Percentiles rank a stretch among this genome's conserved stretches.
Conservation (phyloP, 768 basidiomycete species). For the Leccinum barrowsii region DNA sequence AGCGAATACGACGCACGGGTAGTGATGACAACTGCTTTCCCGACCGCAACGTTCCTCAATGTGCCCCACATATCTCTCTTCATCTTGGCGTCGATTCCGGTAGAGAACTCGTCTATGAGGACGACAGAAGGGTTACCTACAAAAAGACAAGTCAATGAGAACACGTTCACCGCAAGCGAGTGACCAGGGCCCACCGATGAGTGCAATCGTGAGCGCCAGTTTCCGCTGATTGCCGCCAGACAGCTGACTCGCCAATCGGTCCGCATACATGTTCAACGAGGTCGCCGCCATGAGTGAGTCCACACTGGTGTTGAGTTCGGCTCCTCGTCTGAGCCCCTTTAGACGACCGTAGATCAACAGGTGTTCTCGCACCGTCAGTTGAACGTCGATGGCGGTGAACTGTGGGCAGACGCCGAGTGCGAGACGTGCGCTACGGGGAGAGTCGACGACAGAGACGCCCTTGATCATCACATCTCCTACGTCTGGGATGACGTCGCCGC, state of each 20-base stretch:
- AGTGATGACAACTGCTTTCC: conserved; percentile 70
- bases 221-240: conserved; percentile 82
- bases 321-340: conserved; percentile 57
- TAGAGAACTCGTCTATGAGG: conserved; percentile 81
- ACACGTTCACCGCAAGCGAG: neutral
- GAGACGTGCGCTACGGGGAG: conserved; percentile 60
- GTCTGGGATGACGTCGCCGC: conserved; percentile 66
- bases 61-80: conserved; percentile 84
- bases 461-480: conserved; percentile 67
- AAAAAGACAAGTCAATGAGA: neutral
- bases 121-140: conserved; percentile 73
- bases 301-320: conserved; percentile 51
- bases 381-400: conserved; percentile 77
- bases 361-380: conserved; percentile 77
- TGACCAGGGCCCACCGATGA: conserved; percentile 47
- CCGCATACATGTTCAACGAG: conserved; percentile 55
- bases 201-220: conserved; percentile 68
- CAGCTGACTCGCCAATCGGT: conserved; percentile 68
- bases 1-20: conserved; percentile 47
- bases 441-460: conserved; percentile 60
- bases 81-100: conserved; percentile 79
- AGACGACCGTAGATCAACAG: conserved; percentile 67
- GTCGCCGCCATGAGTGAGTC: conserved; percentile 56
- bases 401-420: conserved; percentile 81
- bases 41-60: conserved; percentile 57